phyloP scores from a whole-genome alignment of 768 basidiomycete species.

The Amanita rubescens region DNA sequence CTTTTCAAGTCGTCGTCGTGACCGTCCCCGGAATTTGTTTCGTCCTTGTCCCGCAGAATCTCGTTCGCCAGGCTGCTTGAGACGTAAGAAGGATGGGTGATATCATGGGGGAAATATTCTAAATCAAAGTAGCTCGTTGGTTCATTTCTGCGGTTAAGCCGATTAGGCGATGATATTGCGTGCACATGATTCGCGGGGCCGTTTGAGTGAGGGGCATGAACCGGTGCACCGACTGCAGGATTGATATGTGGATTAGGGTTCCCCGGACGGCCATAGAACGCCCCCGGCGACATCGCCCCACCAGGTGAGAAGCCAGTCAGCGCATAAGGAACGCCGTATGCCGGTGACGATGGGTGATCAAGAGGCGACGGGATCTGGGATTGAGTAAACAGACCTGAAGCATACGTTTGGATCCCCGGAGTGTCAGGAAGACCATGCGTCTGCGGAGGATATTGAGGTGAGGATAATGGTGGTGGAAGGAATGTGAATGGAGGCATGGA shows the following conservation, averaged over 20 bases:
- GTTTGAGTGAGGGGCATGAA: conserved; percentile 17
- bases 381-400: neutral
- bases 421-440: conserved; percentile 3
- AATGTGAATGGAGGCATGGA: conserved; percentile 96
- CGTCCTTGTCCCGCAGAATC: conserved; percentile 2
- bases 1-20: neutral
- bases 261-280: conserved; percentile 62
- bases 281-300: conserved; percentile 64
- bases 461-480: conserved; percentile 39
- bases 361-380: conserved; percentile 8
- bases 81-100: neutral
- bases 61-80: conserved; percentile 8
- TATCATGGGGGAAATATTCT: conserved; percentile 6
- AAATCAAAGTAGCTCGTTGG: conserved; percentile 8
- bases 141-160: neutral
- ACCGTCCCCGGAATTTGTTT: neutral
- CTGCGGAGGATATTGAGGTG: conserved; percentile 12
- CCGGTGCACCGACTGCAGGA: conserved; percentile 40
- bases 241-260: conserved; percentile 36
- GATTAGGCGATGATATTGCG: neutral
- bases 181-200: neutral
- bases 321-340: conserved; percentile 1
- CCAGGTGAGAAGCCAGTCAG: conserved; percentile 58
- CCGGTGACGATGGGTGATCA: conserved; percentile 8
- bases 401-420: neutral